These are phyloP conservation scores for Brassica napus DNA, from an alignment of 345 rosid species.

Conservation along the genomic window Da-Ae NC_063451.1:24230001-24230500, in stretches of 20 bases:
- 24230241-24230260: too few species aligned
- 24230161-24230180: slow-evolving; percentile 20
- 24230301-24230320: background rate
- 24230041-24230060: slow-evolving; percentile 12
- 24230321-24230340: too few species aligned
- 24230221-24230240: too few species aligned
- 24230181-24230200: background rate
- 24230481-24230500: too few species aligned
- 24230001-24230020: slow-evolving; percentile 24
- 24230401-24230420: too few species aligned
- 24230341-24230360: too few species aligned
- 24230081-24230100: slow-evolving; percentile 30
- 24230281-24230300: background rate
- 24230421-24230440: too few species aligned
- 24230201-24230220: background rate
- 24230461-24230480: too few species aligned
- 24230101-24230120: slow-evolving; percentile 25
- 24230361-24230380: too few species aligned
- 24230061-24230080: slow-evolving; percentile 28
- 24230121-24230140: slow-evolving; percentile 39
- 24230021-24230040: slow-evolving; percentile 22
- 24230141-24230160: background rate
- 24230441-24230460: too few species aligned
- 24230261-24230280: background rate
- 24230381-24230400: too few species aligned